Base-by-base conservation (phyloP, 352 stramenopile genomes). In the Pythium plurisporium region DNA sequence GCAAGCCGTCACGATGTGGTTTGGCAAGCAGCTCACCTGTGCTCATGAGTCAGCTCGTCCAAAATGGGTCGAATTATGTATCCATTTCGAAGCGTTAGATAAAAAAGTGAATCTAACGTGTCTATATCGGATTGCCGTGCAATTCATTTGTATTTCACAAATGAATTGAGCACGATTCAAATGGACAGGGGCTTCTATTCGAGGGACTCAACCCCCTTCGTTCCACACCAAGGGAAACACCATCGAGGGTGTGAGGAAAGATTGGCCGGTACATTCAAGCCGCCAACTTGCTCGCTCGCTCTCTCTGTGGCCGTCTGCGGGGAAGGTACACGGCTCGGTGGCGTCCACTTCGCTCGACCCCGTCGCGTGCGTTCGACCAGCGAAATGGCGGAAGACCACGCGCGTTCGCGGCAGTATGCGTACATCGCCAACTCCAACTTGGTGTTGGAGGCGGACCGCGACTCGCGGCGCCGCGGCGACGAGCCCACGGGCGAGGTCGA, bases 391-490 rank as follows among this genome's bases (percentile, higher is more conserved):
- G 86, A 96, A 74, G 89, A 96, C 50, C 81, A 87, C 53, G 87
- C 86, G 51, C 87, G 89, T 19, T 92, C 86, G 63, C 75, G 87
- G 50, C 86, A 96, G 67, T 97, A 97, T 81, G 89, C 91, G 59
- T 97, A 97, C 79, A 65, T 73, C 59, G 74, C 91, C 67, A 98
- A 97, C 79, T 97, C 88, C 29, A 98, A 98, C 72, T 73, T 98
- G 42, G 94, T 98, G 65, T 74, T 98, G 44, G 84, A 97, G 68
- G 87, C 91, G 7, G 90, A 98, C 55, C 85, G 81, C 62, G 87
- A 92, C 55, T 87, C 74, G 54, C 77, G 86, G 19, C 80, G 90
- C 11, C 74, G 80, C 8, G 74, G 74, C 11, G 82, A 95, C 55
- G 86, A 96, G 63, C 79, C 85, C 22, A 95, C 85, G 54, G 87